Percentiles rank a stretch among this genome's conserved stretches.
These are phyloP conservation scores for Sporothrix schenckii DNA, from an alignment of 2,329 filamentous ascomycete genomes.

Conservation along the genomic window DNA sequence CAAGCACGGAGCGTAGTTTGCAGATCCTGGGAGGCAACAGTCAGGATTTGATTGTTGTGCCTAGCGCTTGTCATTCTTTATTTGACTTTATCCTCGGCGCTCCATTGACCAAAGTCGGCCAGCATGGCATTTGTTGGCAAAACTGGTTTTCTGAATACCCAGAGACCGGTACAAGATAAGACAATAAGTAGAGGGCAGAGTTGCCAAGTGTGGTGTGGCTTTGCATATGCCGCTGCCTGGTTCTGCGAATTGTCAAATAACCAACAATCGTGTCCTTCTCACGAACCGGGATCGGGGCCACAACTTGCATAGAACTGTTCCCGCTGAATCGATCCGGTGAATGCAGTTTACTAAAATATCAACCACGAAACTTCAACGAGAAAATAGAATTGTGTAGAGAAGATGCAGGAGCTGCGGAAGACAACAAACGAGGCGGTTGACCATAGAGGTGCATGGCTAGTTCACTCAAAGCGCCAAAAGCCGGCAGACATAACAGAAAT, in stretches of 20 bases:
- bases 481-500: too few species aligned
- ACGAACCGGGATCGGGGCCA: not conserved
- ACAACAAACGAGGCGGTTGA: not conserved
- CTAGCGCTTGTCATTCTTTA: not conserved
- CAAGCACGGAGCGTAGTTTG: not conserved
- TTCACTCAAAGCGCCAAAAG: not conserved
- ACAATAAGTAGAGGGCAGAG: not conserved
- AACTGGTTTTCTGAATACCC: too few species aligned
- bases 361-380: too few species aligned
- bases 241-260: not conserved
- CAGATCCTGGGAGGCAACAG: not conserved
- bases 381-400: too few species aligned
- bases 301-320: not conserved
- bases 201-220: not conserved
- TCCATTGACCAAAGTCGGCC: not conserved
- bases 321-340: not conserved
- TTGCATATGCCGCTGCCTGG: not conserved
- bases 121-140: too few species aligned
- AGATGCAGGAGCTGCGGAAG: not conserved
- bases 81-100: not conserved
- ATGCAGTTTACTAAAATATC: too few species aligned
- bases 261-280: not conserved
- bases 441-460: slow-evolving; percentile 16
- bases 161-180: not conserved
- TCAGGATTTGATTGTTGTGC: not conserved